Evolutionary conservation across 345 rosid genomes (phyloP), one percentile per base, ranked within the genome.

Genomic region (Rhodamnia argentea): DNA sequence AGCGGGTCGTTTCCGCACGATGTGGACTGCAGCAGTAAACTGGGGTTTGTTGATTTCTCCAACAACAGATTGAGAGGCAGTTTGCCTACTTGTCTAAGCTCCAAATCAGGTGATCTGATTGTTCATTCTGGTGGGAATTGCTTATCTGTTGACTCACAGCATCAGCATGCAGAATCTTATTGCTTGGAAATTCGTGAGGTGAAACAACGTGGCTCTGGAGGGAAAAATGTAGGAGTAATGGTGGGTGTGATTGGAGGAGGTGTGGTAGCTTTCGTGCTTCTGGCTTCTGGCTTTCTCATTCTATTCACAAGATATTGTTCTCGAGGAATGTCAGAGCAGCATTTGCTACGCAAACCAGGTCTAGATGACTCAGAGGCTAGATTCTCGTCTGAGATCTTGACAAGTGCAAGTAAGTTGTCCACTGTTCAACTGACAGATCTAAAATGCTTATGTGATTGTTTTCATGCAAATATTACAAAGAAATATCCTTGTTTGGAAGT

Each of bases 31-130:
- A 94, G 98, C 59, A 84, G 90, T 87, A 96, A 94, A 88, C 99
- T 97, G 16, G 98, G 99, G n/a, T 94, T 95, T 87, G 98, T 97
- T 52, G 98, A 97, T 88, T 89, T 96, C 85, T 95, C 99, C 32
- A 86, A 90, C 84, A 97, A 97, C 93, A 94, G 88, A 91, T 91
- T 97, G n/a, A 87, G 60, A 26, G 99, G 99, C 86, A 88, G 81
- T 55, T 93, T 94, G 90, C 99, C 99, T 50, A 88, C 93, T 87
- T 97, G 99, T 92, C 89, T 96, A 89, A 91, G 92, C 56, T 85
- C 91, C 74, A 85, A 85, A 76, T 93, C 94, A 13, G 95, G 88
- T 76, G 93, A 92, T 83, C 89, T 91, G 85, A 93, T 91, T 74
- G 98, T 94, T 50, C 94, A 90, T 85, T 91, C 89, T 85, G 89